Base-by-base conservation (phyloP, 768 basidiomycete genomes). In the Strobilomyces dryophilus region DNA sequence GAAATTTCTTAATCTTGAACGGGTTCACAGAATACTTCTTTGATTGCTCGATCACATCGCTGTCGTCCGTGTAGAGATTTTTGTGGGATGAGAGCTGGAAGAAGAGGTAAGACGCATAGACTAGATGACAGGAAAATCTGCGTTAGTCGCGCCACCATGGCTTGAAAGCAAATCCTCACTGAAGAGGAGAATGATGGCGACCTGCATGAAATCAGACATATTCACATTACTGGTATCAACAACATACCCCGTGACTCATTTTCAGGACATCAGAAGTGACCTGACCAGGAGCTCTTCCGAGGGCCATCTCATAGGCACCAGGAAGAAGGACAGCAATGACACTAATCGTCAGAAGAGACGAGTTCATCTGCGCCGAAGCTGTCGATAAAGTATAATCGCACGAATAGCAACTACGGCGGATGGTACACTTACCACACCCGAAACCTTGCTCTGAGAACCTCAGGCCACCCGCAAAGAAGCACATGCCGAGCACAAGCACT, bases 401-500 rank as follows among this genome's bases (percentile, higher is more conserved):
- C 39, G 11, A 50, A 39, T 14, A 36, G 45, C n/a, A 15, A 29
- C 47, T 32, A 35, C 2, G 0, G 55, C 9, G 3, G 48, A 45
- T n/a, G 2, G 34, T 29, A 47, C 18, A 68, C 83, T 49, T 61
- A 90, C 89, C 83, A 4, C 76, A 66, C 55, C 88, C 83, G 55
- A 90, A 90, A 1, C 80, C 85, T 67, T 92, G 90, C 62, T 92
- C 87, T 3, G 85, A 82, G 58, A 85, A 92, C 14, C 80, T 78
- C 56, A 84, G 62, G 0, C 89, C 89, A 14, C 90, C 89, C 1
- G 89, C 90, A 56, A 92, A 87, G 70, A 92, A 89, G 60, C 88
- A 89, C 68, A 92, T 81, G 17, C 91, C 91, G 11, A 92, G 78
- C 17, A 93, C 89, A 37, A 94, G 80, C 2, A 94, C 89, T 91